Evolutionary conservation across 371 early-diverging fungal species (phyloP).

Genomic region (Rhizopus sp.): DNA sequence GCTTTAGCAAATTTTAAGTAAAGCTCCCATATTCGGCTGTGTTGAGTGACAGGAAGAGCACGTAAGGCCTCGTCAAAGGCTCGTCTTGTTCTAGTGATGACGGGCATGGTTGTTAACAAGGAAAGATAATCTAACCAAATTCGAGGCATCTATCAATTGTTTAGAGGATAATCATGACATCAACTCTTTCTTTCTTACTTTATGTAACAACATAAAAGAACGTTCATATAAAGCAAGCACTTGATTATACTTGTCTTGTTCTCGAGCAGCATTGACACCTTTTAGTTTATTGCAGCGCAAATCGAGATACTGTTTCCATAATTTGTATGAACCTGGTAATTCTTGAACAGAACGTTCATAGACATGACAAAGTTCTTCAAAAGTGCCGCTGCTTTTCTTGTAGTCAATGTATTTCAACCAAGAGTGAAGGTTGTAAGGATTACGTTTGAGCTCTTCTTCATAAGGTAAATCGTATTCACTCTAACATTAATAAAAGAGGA

Average conservation of each 20-base stretch:
- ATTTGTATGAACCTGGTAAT: conserved; percentile 93
- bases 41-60: conserved; percentile 93
- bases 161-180: conserved; percentile 24
- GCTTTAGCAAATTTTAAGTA: conserved; percentile 81
- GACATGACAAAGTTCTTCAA: conserved; percentile 58
- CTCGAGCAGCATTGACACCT: conserved; percentile 49
- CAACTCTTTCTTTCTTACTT: conserved; percentile 49
- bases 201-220: conserved; percentile 85
- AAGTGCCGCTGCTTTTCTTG: conserved; percentile 57
- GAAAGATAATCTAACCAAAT: conserved; percentile 80
- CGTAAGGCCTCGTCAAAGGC: conserved; percentile 91
- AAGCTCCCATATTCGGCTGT: conserved; percentile 84
- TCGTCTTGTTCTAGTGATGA: conserved; percentile 75
- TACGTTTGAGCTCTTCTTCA: conserved; percentile 90
- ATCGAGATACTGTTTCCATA: conserved; percentile 93
- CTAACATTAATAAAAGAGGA: conserved; percentile 26
- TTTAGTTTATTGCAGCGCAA: conserved; percentile 60
- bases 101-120: conserved; percentile 73
- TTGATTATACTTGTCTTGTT: conserved; percentile 60
- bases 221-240: conserved; percentile 84
- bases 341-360: conserved; percentile 88
- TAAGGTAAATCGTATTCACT: conserved; percentile 74
- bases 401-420: conserved; percentile 94
- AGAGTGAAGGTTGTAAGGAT: conserved; percentile 77
- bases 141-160: conserved; percentile 69